Conservation (phyloP, 2,329 filamentous ascomycete genomes). For the Pseudogymnoascus sp. region DNA sequence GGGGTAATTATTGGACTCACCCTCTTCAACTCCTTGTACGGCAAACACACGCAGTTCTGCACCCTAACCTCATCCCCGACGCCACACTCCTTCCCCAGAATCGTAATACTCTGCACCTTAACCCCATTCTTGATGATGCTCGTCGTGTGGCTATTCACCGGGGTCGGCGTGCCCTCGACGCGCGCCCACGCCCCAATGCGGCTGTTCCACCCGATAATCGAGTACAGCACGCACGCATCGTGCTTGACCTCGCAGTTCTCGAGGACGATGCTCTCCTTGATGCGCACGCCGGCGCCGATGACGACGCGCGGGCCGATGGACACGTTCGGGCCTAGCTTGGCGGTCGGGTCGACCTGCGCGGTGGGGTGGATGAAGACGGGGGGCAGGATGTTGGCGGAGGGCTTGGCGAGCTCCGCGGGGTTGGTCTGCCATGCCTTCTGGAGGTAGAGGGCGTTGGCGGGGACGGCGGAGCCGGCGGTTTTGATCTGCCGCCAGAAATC, state of each 20-base stretch:
- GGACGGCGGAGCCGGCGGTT: constrained; percentile 92
- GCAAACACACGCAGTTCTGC: constrained; percentile 95
- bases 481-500: constrained; percentile 99
- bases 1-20: constrained; percentile 44
- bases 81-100: constrained; percentile 89
- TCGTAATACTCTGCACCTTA: constrained; percentile 98
- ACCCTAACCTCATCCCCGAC: constrained; percentile 92
- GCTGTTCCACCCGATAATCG: constrained; percentile 95
- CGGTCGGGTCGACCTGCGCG: constrained; percentile 83
- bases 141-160: constrained; percentile 79
- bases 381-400: constrained; percentile 79
- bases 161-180: constrained; percentile 89
- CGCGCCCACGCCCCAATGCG: constrained; percentile 96
- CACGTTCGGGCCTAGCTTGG: constrained; percentile 94
- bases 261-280: constrained; percentile 94
- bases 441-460: constrained; percentile 92
- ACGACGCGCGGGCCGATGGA: constrained; percentile 85
- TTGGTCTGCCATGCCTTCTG: constrained; percentile 83
- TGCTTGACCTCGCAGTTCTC: constrained; percentile 95
- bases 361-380: constrained; percentile 94
- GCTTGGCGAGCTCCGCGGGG: constrained; percentile 72
- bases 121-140: constrained; percentile 96
- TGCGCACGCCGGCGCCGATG: constrained; percentile 77
- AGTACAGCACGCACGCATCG: constrained; percentile 89
- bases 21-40: constrained; percentile 96